phyloP scores from a whole-genome alignment of 257 asterid genomes.

The Fraxinus pennsylvanica region DNA sequence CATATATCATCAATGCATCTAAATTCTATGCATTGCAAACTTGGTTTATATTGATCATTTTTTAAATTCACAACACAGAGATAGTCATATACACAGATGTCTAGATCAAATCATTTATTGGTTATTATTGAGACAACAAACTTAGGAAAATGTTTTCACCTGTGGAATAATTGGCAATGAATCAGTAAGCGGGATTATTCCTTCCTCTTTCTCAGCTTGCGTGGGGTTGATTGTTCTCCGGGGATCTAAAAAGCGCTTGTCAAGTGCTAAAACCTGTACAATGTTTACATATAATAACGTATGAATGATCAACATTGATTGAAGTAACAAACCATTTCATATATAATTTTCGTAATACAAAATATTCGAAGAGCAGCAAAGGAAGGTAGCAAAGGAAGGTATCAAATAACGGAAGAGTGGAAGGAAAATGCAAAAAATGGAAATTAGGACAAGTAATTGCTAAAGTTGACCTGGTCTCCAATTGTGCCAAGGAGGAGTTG shows the following conservation, averaged over 20 bases:
- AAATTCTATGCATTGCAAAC: not conserved
- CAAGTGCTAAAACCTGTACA: conserved; percentile 93
- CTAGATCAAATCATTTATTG: conserved; percentile 2
- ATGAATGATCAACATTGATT: conserved; percentile 1
- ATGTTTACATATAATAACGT: conserved; percentile 14
- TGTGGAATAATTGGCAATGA: conserved; percentile 92
- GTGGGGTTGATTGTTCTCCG: conserved; percentile 89
- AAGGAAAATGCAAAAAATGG: conserved; percentile 15
- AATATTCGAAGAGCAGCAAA: conserved; percentile 4
- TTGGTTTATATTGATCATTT: not conserved
- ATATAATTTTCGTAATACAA: not conserved
- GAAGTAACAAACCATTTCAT: conserved; percentile 5
- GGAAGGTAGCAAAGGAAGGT: not conserved
- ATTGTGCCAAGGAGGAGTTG: conserved; percentile 93
- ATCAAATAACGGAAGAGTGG: conserved; percentile 5
- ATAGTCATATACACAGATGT: not conserved
- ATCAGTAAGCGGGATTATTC: conserved; percentile 93
- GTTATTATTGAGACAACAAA: conserved; percentile 17
- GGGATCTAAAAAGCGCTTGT: conserved; percentile 91
- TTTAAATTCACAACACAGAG: conserved; percentile 3
- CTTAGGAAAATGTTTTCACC: conserved; percentile 42
- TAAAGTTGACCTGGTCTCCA: conserved; percentile 79
- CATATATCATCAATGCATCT: not conserved
- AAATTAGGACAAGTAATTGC: conserved; percentile 9
- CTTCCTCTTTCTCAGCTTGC: conserved; percentile 99